These are phyloP conservation scores for Lactarius indigo DNA, from an alignment of 768 basidiomycete species.

Conservation along the genomic window DNA sequence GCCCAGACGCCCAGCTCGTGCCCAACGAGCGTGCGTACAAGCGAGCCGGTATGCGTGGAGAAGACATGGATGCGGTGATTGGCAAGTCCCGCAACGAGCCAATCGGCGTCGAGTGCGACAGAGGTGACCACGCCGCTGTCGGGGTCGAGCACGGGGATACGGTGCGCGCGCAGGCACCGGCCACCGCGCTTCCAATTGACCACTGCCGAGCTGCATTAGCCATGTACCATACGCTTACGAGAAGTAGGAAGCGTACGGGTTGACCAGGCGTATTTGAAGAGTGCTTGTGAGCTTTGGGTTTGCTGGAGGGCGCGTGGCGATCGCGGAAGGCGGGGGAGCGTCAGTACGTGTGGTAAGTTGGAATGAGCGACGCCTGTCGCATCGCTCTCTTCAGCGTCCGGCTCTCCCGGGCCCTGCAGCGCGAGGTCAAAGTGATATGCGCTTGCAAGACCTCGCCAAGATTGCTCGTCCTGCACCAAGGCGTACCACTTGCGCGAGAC, in stretches of 20 bases:
- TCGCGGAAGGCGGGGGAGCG: slow-evolving; percentile 9
- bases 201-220: not conserved
- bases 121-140: slow-evolving; percentile 79
- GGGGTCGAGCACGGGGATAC: slow-evolving; percentile 30
- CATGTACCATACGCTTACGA: not conserved
- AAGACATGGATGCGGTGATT: slow-evolving; percentile 85
- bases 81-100: slow-evolving; percentile 86
- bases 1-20: slow-evolving; percentile 94
- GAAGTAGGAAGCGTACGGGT: slow-evolving; percentile 16
- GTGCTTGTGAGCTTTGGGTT: slow-evolving; percentile 8
- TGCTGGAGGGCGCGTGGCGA: not conserved
- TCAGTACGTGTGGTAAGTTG: not conserved
- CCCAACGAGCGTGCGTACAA: slow-evolving; percentile 73
- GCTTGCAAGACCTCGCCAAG: slow-evolving; percentile 19
- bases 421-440: slow-evolving; percentile 13
- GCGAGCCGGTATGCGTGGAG: slow-evolving; percentile 71
- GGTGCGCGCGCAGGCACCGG: slow-evolving; percentile 22
- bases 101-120: slow-evolving; percentile 75
- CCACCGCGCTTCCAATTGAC: slow-evolving; percentile 29
- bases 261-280: slow-evolving; percentile 24
- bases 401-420: slow-evolving; percentile 16
- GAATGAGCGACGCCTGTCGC: not conserved
- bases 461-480: slow-evolving; percentile 22
- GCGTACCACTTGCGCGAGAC: slow-evolving; percentile 26
- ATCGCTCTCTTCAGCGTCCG: slow-evolving; percentile 11